Base-by-base conservation (phyloP, 1,284 basidiomycete species). In the Ceratobasidium sp. region DNA sequence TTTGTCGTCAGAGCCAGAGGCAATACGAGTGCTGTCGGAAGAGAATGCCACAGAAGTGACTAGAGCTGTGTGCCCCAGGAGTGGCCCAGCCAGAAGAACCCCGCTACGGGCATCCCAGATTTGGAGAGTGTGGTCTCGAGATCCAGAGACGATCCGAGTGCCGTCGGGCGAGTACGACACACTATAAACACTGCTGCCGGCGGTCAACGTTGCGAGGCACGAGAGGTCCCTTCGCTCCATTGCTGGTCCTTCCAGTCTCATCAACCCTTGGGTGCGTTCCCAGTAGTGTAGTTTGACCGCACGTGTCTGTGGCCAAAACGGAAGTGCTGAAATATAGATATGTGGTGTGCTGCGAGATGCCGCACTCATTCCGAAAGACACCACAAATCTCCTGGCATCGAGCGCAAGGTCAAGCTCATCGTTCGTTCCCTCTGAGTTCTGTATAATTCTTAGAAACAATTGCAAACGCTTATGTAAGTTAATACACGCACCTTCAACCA, bases 311-410 rank as follows among this genome's bases (percentile, higher is more conserved):
- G 24, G 27, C 27, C 63, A 66, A n/a, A 66, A 36, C 24, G 6
- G 24, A 11, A 66, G 22, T 19, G 45, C 24, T 6, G 63, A 66
- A 27, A 66, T n/a, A 19, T 66, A 66, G 24, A 66, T 29, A 31
- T 66, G 63, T 1, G 63, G 47, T 29, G 63, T 66, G 17, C 48
- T 51, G 24, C 22, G 24, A 4, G 50, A 33, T 15, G 51, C 33
- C 1, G 47, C 6, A 33, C 31, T 53, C 27, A 14, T n/a, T 3
- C 8, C 14, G 19, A 51, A 51, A 1, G 24, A 2, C 2, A 14
- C 19, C 1, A 66, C 27, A 41, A 66, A 66, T 1, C 17, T 9
- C 11, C 22, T 3, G 24, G 62, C 62, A 64, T 64, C 62, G 7
- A 24, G 4, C 24, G 53, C 53, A 3, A 24, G 53, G 24, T 29